phyloP scores from a whole-genome alignment of 345 rosid genomes.

The Streptanthus diversifolius region DNA sequence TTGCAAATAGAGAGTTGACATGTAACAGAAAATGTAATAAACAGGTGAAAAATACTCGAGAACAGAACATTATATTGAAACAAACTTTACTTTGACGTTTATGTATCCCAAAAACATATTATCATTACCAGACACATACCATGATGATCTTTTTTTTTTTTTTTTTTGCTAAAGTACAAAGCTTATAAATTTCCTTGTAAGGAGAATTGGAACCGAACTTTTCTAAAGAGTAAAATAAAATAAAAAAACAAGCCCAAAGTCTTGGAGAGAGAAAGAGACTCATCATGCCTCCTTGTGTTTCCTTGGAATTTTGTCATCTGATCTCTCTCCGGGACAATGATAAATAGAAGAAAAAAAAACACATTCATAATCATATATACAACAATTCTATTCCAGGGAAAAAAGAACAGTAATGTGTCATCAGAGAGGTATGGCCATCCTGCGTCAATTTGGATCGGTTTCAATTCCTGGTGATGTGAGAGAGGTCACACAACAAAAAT shows the following conservation, averaged over 20 bases:
- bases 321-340: slow-evolving; percentile 16
- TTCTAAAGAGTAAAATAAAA: slow-evolving; percentile 5
- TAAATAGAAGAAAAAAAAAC: slow-evolving; percentile 7
- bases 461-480: slow-evolving; percentile 7
- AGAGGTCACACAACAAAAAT: neutral
- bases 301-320: slow-evolving; percentile 2
- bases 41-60: slow-evolving; percentile 6
- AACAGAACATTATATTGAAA: neutral
- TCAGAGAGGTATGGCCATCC: neutral
- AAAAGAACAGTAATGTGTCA: slow-evolving; percentile 13
- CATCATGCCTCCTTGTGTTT: neutral
- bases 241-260: slow-evolving; percentile 8
- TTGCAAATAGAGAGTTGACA: neutral
- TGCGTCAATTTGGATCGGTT: slow-evolving; percentile 18
- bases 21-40: neutral
- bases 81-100: slow-evolving; percentile 22
- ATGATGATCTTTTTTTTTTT: slow-evolving; percentile 11
- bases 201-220: slow-evolving; percentile 3
- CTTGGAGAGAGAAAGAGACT: slow-evolving; percentile 22
- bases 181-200: neutral
- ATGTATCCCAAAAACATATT: slow-evolving; percentile 22
- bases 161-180: neutral
- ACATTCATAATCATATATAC: slow-evolving; percentile 29
- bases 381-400: slow-evolving; percentile 17
- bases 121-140: slow-evolving; percentile 30